phyloP scores from a whole-genome alignment of 768 basidiomycete genomes.

The Botryobasidium botryosum region DNA sequence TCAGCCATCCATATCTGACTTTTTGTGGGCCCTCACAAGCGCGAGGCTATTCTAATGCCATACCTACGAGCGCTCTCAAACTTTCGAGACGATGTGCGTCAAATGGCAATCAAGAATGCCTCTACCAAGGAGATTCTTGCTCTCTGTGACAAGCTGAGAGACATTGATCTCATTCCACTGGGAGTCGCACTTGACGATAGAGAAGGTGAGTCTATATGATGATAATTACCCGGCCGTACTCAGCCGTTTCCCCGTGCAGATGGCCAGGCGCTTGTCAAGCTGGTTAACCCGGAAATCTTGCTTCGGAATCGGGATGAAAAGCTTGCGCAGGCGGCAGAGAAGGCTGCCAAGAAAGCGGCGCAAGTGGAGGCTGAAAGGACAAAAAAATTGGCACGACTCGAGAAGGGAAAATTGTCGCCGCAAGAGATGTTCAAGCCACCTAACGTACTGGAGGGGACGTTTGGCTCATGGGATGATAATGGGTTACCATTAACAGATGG shows the following conservation, averaged over 20 bases:
- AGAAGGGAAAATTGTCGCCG: slow-evolving; percentile 64
- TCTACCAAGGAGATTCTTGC: slow-evolving; percentile 66
- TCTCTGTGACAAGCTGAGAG: slow-evolving; percentile 79
- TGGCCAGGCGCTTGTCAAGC: slow-evolving; percentile 88
- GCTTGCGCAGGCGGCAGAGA: slow-evolving; percentile 51
- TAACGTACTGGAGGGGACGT: slow-evolving; percentile 51
- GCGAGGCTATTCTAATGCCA: slow-evolving; percentile 75
- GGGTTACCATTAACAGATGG: slow-evolving; percentile 78
- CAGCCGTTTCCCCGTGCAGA: slow-evolving; percentile 28
- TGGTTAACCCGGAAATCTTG: slow-evolving; percentile 67
- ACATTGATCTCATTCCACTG: slow-evolving; percentile 77
- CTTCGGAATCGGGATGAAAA: slow-evolving; percentile 82
- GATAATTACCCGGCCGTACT: background rate
- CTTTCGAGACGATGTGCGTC: slow-evolving; percentile 82
- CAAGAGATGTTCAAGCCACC: slow-evolving; percentile 73
- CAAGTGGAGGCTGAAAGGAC: slow-evolving; percentile 43
- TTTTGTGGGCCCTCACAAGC: too few species aligned
- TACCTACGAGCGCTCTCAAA: slow-evolving; percentile 71
- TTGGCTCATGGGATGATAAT: slow-evolving; percentile 65
- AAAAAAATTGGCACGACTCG: slow-evolving; percentile 55
- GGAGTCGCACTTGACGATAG: slow-evolving; percentile 95
- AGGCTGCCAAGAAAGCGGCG: slow-evolving; percentile 63
- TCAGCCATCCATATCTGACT: too few species aligned
- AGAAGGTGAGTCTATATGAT: slow-evolving; percentile 40
- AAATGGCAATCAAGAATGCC: slow-evolving; percentile 47